Evolutionary conservation across 1,139 yeast species (phyloP).

Genomic region (Torulaspora pretoriensis): DNA sequence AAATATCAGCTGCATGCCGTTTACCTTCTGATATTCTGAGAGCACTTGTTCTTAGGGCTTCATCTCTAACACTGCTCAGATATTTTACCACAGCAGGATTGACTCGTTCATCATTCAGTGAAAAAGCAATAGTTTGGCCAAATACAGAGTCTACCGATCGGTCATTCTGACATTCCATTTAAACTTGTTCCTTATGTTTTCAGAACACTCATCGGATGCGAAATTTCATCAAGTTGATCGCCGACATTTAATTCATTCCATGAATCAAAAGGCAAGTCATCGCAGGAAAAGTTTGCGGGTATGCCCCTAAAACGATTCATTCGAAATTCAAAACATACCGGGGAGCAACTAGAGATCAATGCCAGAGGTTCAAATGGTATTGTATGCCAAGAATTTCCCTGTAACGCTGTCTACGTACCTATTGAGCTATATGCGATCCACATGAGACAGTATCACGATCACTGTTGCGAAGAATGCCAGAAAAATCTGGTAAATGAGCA

Average conservation of each 20-base stretch:
- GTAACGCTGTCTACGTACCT: constrained; percentile 15
- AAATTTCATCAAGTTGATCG: neutral
- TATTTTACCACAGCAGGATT: constrained; percentile 29
- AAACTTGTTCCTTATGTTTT: neutral
- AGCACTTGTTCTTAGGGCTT: constrained; percentile 30
- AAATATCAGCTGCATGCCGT: constrained; percentile 21
- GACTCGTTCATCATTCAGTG: constrained; percentile 25
- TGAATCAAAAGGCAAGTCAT: neutral
- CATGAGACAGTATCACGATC: constrained; percentile 18
- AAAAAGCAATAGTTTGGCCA: constrained; percentile 33
- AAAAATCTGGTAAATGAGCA: constrained; percentile 42
- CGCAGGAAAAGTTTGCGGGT: neutral
- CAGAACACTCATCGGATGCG: neutral
- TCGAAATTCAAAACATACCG: neutral
- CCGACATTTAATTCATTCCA: neutral
- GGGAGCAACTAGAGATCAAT: no score
- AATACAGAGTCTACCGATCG: constrained; percentile 26
- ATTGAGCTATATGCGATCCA: constrained; percentile 18
- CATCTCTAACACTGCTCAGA: constrained; percentile 27
- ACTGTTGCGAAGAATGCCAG: constrained; percentile 44
- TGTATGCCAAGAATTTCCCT: constrained; percentile 22
- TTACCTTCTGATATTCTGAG: constrained; percentile 8
- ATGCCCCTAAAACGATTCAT: neutral
- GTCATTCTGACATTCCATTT: constrained; percentile 9
- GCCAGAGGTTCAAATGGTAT: constrained; percentile 1